Evolutionary conservation across 1,139 yeast species (phyloP).

Genomic region (Pichia inconspicua): DNA sequence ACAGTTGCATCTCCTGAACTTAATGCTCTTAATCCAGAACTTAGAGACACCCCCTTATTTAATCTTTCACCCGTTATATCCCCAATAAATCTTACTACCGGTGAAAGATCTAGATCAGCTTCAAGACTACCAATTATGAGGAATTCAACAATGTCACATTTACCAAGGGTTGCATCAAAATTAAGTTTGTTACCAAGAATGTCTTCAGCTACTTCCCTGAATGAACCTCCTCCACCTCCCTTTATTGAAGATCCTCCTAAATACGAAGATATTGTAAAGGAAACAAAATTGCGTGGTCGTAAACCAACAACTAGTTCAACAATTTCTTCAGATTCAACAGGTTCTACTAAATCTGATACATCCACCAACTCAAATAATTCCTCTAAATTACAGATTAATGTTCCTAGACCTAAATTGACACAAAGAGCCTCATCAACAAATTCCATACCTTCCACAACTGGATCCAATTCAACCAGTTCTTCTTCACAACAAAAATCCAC

Average conservation of each 20-base stretch:
- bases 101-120: conserved; percentile 6
- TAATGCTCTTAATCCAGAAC: conserved; percentile 24
- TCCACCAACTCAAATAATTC: conserved; percentile 1
- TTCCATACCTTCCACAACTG: not conserved
- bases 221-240: conserved; percentile 33
- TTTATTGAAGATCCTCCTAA: conserved; percentile 28
- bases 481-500: conserved; percentile 2
- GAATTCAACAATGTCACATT: conserved; percentile 6
- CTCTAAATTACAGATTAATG: not conserved
- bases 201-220: not conserved
- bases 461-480: not conserved
- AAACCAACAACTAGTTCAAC: conserved; percentile 3
- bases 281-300: conserved; percentile 1
- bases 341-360: conserved; percentile 2
- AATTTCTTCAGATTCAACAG: conserved; percentile 4
- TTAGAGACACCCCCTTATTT: conserved; percentile 14
- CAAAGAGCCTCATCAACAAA: conserved; percentile 1
- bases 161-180: conserved; percentile 5
- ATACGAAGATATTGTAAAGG: conserved; percentile 27
- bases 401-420: conserved; percentile 9
- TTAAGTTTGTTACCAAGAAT: conserved; percentile 9
- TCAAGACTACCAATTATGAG: conserved; percentile 5
- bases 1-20: conserved; percentile 27
- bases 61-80: conserved; percentile 12
- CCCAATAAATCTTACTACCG: conserved; percentile 1